These are phyloP conservation scores for Bipolaris bicolor DNA, from an alignment of 2,329 filamentous ascomycete species.

Conservation along the genomic window DNA sequence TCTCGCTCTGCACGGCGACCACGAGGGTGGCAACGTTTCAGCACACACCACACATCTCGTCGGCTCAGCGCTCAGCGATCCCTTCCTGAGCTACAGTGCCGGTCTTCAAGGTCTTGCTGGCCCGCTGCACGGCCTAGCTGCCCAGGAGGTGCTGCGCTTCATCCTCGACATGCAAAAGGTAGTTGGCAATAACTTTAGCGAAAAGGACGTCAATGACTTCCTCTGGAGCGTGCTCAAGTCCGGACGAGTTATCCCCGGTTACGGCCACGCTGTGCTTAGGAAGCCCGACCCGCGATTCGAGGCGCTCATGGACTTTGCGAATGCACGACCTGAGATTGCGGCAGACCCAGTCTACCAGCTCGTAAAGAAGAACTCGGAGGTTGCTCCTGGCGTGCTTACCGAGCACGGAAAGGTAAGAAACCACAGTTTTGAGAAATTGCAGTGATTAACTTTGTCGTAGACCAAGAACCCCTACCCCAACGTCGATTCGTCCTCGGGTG, in stretches of 20 bases:
- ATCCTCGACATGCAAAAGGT: slow-evolving; percentile 93
- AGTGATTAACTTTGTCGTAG: slow-evolving; percentile 43
- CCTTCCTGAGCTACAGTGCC: slow-evolving; percentile 94
- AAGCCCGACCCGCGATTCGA: slow-evolving; percentile 97
- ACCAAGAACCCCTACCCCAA: slow-evolving; percentile 98
- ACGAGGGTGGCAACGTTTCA: slow-evolving; percentile 97
- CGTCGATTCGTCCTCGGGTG: slow-evolving; percentile 90
- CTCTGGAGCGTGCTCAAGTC: slow-evolving; percentile 93
- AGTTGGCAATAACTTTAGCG: slow-evolving; percentile 78
- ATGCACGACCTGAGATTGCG: slow-evolving; percentile 81
- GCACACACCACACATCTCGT: slow-evolving; percentile 95
- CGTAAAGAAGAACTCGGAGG: slow-evolving; percentile 89
- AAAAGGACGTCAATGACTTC: slow-evolving; percentile 84
- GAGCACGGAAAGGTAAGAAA: slow-evolving; percentile 81
- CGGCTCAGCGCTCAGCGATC: slow-evolving; percentile 90
- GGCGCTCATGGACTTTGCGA: slow-evolving; percentile 94
- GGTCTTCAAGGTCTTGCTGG: slow-evolving; percentile 94
- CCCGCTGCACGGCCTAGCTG: slow-evolving; percentile 90
- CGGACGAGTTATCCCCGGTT: slow-evolving; percentile 91
- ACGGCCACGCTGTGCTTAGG: slow-evolving; percentile 93
- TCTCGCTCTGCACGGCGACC: slow-evolving; percentile 94
- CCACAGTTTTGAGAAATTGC: background rate
- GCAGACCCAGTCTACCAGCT: slow-evolving; percentile 90
- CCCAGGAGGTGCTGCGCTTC: slow-evolving; percentile 96
- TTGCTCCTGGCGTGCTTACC: slow-evolving; percentile 87